Conservation (phyloP, 2,329 filamentous ascomycete genomes). For the Sordariomycetes sp. region DNA sequence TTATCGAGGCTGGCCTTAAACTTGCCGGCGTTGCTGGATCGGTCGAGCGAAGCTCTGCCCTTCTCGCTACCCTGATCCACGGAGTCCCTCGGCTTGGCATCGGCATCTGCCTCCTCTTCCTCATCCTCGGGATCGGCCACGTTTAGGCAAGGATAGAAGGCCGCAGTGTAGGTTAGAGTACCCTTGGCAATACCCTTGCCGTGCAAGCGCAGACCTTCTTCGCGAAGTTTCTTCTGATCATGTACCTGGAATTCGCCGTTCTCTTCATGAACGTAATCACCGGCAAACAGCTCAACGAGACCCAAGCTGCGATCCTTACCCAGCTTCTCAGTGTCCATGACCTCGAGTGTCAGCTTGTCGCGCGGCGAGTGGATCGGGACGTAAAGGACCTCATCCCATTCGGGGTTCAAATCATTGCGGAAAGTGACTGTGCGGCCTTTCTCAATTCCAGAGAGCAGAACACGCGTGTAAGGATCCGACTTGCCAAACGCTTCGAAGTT, state of each 20-base stretch:
- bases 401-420: constrained; percentile 88
- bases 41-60: constrained; percentile 4
- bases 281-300: constrained; percentile 63
- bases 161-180: constrained; percentile 67
- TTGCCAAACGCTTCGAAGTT: constrained; percentile 95
- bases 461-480: constrained; percentile 87
- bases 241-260: constrained; percentile 77
- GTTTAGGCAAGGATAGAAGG: constrained; percentile 87
- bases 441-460: constrained; percentile 81
- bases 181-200: constrained; percentile 71
- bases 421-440: constrained; percentile 92
- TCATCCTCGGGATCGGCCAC: constrained; percentile 86
- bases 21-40: constrained; percentile 29
- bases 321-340: constrained; percentile 93
- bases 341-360: constrained; percentile 80
- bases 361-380: constrained; percentile 78
- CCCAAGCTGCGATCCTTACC: constrained; percentile 87
- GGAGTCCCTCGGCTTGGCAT: constrained; percentile 18
- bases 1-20: constrained; percentile 28
- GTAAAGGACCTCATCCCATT: constrained; percentile 94
- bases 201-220: constrained; percentile 64
- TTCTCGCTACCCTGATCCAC: constrained; percentile 3
- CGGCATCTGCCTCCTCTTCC: constrained; percentile 39
- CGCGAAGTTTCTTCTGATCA: constrained; percentile 61
- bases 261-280: constrained; percentile 71